Conservation (phyloP, 176 grass and related monocot species). For the Cenchrus americanus region DNA sequence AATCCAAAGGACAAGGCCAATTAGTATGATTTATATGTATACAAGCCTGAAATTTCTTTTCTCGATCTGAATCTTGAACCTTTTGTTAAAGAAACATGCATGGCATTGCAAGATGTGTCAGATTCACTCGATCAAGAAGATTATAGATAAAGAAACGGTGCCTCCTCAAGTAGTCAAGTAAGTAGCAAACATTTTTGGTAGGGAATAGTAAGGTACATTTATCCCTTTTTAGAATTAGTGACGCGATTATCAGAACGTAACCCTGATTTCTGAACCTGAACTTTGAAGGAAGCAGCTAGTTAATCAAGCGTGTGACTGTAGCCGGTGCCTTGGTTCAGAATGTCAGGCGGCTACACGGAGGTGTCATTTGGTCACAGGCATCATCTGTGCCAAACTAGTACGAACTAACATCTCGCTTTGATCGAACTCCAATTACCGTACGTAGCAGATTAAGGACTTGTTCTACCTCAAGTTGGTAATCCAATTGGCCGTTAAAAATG, state of each 20-base stretch:
- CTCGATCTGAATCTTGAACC: neutral
- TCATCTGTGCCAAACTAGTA: neutral
- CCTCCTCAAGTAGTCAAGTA: neutral
- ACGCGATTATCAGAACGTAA: neutral
- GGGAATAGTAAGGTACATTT: neutral
- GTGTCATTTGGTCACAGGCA: neutral
- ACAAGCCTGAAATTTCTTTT: neutral
- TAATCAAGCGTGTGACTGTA: neutral
- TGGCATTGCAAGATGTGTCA: neutral
- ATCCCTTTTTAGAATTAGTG: neutral
- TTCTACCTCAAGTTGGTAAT: neutral
- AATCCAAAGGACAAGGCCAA: neutral
- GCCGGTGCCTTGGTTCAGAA: slow-evolving; percentile 2
- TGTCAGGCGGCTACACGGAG: slow-evolving; percentile 1
- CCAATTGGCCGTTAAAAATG: neutral
- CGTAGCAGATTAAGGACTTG: neutral
- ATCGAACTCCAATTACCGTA: neutral
- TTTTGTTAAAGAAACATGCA: no score
- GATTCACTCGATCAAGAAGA: neutral
- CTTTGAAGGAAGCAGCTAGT: neutral
- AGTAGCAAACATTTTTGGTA: neutral
- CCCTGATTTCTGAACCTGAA: neutral
- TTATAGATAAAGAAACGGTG: neutral
- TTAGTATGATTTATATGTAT: neutral
- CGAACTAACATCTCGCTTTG: neutral